Conservation (phyloP, 345 rosid genomes). For the Aegle marmelos region DNA sequence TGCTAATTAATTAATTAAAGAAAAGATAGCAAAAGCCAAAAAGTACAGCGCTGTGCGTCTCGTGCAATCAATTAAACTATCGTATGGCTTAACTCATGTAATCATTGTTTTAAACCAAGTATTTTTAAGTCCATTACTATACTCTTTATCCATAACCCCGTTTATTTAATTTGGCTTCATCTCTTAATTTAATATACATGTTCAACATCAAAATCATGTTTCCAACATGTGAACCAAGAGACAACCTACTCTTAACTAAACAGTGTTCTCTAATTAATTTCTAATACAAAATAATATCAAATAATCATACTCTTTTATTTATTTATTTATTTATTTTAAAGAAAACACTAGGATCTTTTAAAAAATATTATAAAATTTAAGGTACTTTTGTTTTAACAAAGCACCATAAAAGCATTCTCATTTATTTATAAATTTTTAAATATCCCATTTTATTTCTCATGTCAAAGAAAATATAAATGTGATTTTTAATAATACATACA, state of each 20-base stretch:
- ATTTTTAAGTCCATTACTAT: background rate
- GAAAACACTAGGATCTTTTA: too few relatives aligned
- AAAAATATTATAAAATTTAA: too few relatives aligned
- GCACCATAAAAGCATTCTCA: too few relatives aligned
- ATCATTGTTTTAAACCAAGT: constrained; percentile 19
- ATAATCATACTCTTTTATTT: too few relatives aligned
- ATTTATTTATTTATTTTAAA: too few relatives aligned
- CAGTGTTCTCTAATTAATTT: background rate
- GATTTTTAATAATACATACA: too few relatives aligned
- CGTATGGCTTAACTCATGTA: background rate
- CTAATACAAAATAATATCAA: too few relatives aligned
- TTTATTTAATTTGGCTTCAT: background rate
- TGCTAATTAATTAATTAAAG: background rate
- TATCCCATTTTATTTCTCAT: too few relatives aligned
- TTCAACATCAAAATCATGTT: background rate
- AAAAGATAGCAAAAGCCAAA: background rate
- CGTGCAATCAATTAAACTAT: background rate
- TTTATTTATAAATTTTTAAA: too few relatives aligned
- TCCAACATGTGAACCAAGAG: background rate
- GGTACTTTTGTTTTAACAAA: too few relatives aligned
- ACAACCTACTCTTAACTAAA: background rate
- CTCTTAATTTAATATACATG: background rate
- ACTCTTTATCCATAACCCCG: background rate
- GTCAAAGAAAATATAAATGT: too few relatives aligned
- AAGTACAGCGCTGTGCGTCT: background rate